Evolutionary conservation across 257 asterid genomes (phyloP).

Genomic region (Oldenlandia corymbosa): DNA sequence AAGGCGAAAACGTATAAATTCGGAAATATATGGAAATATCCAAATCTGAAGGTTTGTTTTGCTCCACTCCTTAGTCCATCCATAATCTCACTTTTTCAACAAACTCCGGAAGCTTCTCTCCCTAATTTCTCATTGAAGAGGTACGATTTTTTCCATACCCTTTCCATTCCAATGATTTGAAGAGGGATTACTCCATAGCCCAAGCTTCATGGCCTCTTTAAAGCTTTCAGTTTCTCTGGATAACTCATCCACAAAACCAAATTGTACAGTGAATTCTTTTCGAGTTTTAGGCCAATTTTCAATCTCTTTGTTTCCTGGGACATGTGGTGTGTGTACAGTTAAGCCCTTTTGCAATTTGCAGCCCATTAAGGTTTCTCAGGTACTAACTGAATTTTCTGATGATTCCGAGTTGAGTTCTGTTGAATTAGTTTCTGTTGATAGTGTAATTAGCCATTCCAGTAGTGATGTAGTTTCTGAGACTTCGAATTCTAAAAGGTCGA

Average conservation of each 20-base stretch:
- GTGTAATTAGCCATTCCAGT: constrained; percentile 12
- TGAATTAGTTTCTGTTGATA: too few relatives aligned
- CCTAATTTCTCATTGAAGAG: neutral
- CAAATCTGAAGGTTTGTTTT: constrained; percentile 3
- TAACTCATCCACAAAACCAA: constrained; percentile 35
- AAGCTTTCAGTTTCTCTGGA: constrained; percentile 46
- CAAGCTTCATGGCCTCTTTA: constrained; percentile 56
- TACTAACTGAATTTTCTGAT: constrained; percentile 40
- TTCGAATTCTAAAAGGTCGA: constrained; percentile 25
- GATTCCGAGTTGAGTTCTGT: constrained; percentile 25
- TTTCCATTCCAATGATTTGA: constrained; percentile 8
- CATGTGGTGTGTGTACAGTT: constrained; percentile 34
- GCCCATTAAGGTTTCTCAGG: constrained; percentile 46
- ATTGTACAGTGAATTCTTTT: constrained; percentile 26
- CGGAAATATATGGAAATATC: neutral
- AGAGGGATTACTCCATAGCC: constrained; percentile 6
- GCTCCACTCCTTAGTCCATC: constrained; percentile 15
- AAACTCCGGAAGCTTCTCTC: neutral
- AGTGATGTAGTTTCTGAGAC: constrained; percentile 29
- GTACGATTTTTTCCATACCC: constrained; percentile 4
- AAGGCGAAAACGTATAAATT: neutral
- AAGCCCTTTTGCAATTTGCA: constrained; percentile 44
- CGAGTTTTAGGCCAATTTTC: constrained; percentile 32
- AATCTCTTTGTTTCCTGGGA: constrained; percentile 37
- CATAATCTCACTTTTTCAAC: constrained; percentile 13